These are phyloP conservation scores for Globisporangium echinulatum DNA, from an alignment of 352 stramenopile genomes.

Conservation along the genomic window DNA sequence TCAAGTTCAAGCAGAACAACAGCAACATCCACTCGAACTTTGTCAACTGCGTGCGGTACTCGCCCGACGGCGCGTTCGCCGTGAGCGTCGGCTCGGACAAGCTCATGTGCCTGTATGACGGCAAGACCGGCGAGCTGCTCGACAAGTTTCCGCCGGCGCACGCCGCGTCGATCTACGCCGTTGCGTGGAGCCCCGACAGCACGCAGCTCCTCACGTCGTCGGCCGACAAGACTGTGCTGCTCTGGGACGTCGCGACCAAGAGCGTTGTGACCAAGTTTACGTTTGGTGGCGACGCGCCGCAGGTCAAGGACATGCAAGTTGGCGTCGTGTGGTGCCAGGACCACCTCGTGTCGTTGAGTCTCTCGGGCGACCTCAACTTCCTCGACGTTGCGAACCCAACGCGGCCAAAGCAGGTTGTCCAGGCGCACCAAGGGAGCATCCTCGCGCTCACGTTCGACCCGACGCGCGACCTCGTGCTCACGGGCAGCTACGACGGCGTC, in stretches of 20 bases:
- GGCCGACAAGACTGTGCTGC: constrained; percentile 94
- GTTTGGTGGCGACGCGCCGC: constrained; percentile 48
- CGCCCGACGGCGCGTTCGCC: constrained; percentile 81
- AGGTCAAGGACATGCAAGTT: constrained; percentile 85
- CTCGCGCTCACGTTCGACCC: constrained; percentile 79
- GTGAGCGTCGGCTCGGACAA: constrained; percentile 94
- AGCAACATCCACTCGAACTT: constrained; percentile 94
- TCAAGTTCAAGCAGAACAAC: constrained; percentile 93
- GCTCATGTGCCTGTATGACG: constrained; percentile 93
- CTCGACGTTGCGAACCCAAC: constrained; percentile 57
- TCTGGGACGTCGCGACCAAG: constrained; percentile 83
- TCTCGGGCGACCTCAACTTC: constrained; percentile 84
- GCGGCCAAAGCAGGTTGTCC: constrained; percentile 75
- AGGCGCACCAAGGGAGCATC: constrained; percentile 90
- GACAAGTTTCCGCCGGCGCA: constrained; percentile 81
- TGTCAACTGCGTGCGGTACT: constrained; percentile 95
- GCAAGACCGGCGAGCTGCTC: constrained; percentile 82
- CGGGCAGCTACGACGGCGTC: constrained; percentile 92
- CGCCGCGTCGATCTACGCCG: constrained; percentile 93
- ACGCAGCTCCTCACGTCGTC: constrained; percentile 91
- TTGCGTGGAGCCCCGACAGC: constrained; percentile 89
- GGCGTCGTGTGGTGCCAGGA: constrained; percentile 65
- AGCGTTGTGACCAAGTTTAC: constrained; percentile 80
- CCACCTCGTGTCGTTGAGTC: constrained; percentile 73
- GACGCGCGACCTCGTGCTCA: constrained; percentile 76